Conservation (phyloP, 495 filamentous ascomycete species). For the Penicillium coffeae region DNA sequence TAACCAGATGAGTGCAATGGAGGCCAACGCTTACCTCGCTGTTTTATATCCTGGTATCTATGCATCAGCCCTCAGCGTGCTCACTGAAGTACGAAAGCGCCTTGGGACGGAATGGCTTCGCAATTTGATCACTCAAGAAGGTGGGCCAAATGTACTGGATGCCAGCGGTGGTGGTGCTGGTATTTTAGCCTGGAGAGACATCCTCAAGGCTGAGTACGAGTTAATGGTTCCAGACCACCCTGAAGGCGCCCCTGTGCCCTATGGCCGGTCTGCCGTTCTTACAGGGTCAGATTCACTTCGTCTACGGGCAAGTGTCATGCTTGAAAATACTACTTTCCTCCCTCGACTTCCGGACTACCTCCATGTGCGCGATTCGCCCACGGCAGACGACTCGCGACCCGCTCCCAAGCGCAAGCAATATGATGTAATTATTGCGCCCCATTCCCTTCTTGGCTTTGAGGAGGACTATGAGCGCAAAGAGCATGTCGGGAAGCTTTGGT, state of each 20-base stretch:
- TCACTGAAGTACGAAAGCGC: constrained; percentile 83
- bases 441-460: constrained; percentile 67
- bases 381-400: constrained; percentile 38
- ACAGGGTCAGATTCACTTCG: constrained; percentile 63
- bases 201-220: constrained; percentile 77
- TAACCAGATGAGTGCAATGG: constrained; percentile 72
- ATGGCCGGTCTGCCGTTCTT: constrained; percentile 60
- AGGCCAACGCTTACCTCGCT: constrained; percentile 79
- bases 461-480: constrained; percentile 72
- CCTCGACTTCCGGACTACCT: constrained; percentile 89
- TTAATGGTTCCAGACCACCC: constrained; percentile 49
- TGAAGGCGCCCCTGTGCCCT: constrained; percentile 36
- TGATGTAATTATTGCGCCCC: constrained; percentile 86
- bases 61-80: constrained; percentile 62
- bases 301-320: constrained; percentile 67
- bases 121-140: constrained; percentile 58
- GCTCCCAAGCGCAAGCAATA: constrained; percentile 68
- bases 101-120: constrained; percentile 78
- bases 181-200: constrained; percentile 77
- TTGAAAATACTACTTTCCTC: constrained; percentile 88
- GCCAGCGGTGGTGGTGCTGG: constrained; percentile 81
- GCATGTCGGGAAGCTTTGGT: constrained; percentile 82
- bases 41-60: constrained; percentile 78
- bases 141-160: constrained; percentile 79
- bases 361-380: constrained; percentile 52